Conservation (phyloP, 495 filamentous ascomycete species). For the Daldinia loculata region DNA sequence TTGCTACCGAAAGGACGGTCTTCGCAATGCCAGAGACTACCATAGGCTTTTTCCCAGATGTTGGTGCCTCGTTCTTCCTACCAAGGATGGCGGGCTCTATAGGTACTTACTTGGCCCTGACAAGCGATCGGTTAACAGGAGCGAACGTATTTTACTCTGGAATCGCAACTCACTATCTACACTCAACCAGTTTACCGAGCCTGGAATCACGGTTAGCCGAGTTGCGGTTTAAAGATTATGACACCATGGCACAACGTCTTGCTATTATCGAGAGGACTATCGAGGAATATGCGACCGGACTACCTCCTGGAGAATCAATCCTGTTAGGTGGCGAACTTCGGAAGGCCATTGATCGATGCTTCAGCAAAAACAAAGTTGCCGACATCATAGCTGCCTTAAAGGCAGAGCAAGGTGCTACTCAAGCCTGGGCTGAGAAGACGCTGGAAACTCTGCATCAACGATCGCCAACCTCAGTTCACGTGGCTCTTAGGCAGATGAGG, state of each 20-base stretch:
- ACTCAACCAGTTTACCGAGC: constrained; percentile 81
- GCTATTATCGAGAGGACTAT: constrained; percentile 83
- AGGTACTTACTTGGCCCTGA: constrained; percentile 92
- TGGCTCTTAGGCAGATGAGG: constrained; percentile 82
- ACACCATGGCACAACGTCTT: constrained; percentile 66
- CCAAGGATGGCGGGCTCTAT: constrained; percentile 82
- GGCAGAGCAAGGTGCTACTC: constrained; percentile 59
- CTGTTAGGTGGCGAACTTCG: constrained; percentile 70
- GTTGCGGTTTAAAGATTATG: constrained; percentile 82
- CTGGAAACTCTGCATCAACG: constrained; percentile 73
- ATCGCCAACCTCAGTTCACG: constrained; percentile 84
- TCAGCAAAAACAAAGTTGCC: constrained; percentile 69
- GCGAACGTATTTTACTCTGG: constrained; percentile 85
- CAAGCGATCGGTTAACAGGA: constrained; percentile 80
- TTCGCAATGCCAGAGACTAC: constrained; percentile 99
- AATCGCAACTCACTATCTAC: constrained; percentile 91
- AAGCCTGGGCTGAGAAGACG: constrained; percentile 79
- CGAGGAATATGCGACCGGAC: constrained; percentile 85
- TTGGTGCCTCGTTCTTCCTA: constrained; percentile 94
- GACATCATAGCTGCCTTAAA: constrained; percentile 75
- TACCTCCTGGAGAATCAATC: constrained; percentile 75
- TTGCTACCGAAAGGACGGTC: constrained; percentile 92
- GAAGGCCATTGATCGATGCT: constrained; percentile 84
- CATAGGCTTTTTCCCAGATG: constrained; percentile 98
- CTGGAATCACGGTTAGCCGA: constrained; percentile 89